Conservation (phyloP, 306 rosid species). For the Gillenia trifoliata region DNA sequence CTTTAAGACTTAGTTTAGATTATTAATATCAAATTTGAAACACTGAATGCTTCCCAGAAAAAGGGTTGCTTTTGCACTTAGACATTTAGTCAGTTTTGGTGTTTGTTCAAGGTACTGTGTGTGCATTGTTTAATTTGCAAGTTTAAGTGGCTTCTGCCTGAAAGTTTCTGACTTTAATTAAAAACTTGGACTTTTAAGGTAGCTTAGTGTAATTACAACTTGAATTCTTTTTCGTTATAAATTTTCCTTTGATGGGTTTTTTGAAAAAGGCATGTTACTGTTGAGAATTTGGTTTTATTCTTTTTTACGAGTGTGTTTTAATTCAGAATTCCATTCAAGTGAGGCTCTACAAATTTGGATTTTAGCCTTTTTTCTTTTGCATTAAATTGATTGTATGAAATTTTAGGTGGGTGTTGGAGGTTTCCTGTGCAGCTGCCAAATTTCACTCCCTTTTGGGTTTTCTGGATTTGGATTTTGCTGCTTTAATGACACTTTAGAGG, state of each 20-base stretch:
- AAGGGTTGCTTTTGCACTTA: slow-evolving; percentile 1
- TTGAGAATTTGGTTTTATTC: slow-evolving; percentile 19
- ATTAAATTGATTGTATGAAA: not conserved
- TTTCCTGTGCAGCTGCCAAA: slow-evolving; percentile 37
- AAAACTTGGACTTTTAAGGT: not conserved
- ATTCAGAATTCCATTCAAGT: not conserved
- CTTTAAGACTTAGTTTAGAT: slow-evolving; percentile 1
- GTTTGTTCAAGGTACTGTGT: slow-evolving; percentile 19
- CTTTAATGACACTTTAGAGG: slow-evolving; percentile 20
- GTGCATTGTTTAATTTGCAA: slow-evolving; percentile 21
- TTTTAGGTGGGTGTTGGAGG: slow-evolving; percentile 31
- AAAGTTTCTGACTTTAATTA: slow-evolving; percentile 8
- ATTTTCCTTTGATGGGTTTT: slow-evolving; percentile 18
- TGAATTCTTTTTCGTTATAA: not conserved
- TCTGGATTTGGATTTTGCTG: slow-evolving; percentile 27
- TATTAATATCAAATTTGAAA: not conserved
- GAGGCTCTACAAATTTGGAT: not conserved
- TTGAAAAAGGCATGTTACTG: slow-evolving; percentile 2
- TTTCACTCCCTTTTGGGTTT: slow-evolving; percentile 24
- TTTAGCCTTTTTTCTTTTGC: not conserved
- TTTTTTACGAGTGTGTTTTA: not conserved
- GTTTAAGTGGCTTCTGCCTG: slow-evolving; percentile 14
- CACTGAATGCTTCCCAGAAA: slow-evolving; percentile 13
- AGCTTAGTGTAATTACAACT: slow-evolving; percentile 23
- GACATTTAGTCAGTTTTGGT: not conserved